Evolutionary conservation across 2,329 filamentous ascomycete species (phyloP), one percentile per base, ranked within the genome.

Genomic region (Xylaria sp.): DNA sequence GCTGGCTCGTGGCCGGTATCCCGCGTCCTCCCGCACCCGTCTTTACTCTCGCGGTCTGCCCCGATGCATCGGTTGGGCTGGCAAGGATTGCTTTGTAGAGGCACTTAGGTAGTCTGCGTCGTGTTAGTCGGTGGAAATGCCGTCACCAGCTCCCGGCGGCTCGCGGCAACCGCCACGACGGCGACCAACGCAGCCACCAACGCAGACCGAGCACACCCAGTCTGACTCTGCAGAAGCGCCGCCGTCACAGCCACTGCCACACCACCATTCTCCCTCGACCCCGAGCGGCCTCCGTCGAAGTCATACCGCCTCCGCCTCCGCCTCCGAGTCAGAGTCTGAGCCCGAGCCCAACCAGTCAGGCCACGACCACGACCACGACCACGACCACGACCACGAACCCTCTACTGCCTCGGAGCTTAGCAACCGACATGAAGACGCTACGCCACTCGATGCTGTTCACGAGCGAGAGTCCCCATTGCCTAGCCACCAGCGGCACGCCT

Each of bases 221-320:
- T 3, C 47, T 10, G 23, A 38, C 37, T 21, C 46, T 8, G 19
- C 29, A 27, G 37, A 29, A 29, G 15, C 40, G 19, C 8, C 41
- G 7, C 23, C 54, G 17, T 19, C 54, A 5, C 9, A 19, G 21
- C 41, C 35, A 11, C 11, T 29, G 8, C 51, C 15, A 23, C 40
- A 15, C 25, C 64, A 71, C 38, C 72, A 73, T 58, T 64, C 68
- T 27, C 73, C 73, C 46, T 53, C 62, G 19, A 75, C 67, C 4
- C 73, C 73, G 33, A 74, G 73, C 47, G 64, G 64, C 19, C 72
- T 75, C 44, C 72, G 72, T 13, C 68, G 72, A 59, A 74, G 71
- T 55, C 68, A 66, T 35, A 73, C 71, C 9, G 48, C 69, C 23
- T 74, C 72, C 27, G 70, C 68, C 11, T 68, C 69, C 6, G 65